Evolutionary conservation across 768 basidiomycete species (phyloP), one percentile per base, ranked within the genome.

Genomic region (Lyophyllum decastes): DNA sequence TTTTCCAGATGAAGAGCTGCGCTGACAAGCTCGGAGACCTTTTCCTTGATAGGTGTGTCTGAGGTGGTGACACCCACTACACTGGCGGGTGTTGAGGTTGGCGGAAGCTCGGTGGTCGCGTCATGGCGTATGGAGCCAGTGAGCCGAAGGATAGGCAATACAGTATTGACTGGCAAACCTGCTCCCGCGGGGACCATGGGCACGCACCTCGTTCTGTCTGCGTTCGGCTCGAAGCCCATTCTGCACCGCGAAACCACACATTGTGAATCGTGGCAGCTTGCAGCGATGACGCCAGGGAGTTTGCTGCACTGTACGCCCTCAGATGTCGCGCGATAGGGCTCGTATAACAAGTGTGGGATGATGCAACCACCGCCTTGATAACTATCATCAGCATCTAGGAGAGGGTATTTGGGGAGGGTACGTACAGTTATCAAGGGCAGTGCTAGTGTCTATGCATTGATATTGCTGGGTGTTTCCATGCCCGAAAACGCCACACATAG

Each of bases 311-410:
- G 51, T 61, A 68, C 21, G 64, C 70, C 34, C 64, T 68, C 22
- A 64, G 66, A 43, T 68, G 64, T 55, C 66, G 67, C 11, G 60
- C 64, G 50, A 66, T 69, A 30, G 21, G 61, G 52, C 27, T 61
- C 55, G 46, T 57, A 46, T 52, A 64, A 66, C 17, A 63, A 63
- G 26, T 61, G 60, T 33, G 65, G 63, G 41, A 52, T 44, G 6
- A 52, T 47, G 44, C 65, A 66, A n/a, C 62, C 65, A 19, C 65
- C 65, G 40, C 65, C 65, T 66, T 14, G 1, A 30, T 19, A 52
- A 1, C 25, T n/a, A 33, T 26, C 17, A 17, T 47, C 22, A 55
- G 54, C n/a, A 26, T 49, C 49, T 19, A 24, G 19, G 8, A 4
- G 19, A 17, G 40, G 33, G 12, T 22, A 49, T n/a, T n/a, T 27